A percentile compares a stretch with the other conserved stretches of the same genome.
phyloP scores from a whole-genome alignment of 1,139 yeast genomes.

The Pneumocystis oryctolagi region DNA sequence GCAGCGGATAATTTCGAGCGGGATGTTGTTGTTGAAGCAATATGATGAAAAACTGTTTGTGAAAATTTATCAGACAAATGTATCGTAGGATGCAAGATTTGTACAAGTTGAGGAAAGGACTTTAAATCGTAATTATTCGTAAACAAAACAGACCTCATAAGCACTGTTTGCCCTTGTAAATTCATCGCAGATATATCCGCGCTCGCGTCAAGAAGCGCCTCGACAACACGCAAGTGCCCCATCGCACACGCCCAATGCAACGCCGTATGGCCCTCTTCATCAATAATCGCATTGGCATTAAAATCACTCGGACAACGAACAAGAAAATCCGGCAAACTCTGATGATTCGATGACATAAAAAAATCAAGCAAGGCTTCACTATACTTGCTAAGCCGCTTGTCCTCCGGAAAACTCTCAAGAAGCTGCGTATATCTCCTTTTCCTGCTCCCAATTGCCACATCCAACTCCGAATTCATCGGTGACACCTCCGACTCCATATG shows the following conservation, averaged over 20 bases:
- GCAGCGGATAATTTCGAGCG: constrained; percentile 55
- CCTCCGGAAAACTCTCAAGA: not conserved
- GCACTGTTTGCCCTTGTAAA: constrained; percentile 76
- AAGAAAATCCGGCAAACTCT: not conserved
- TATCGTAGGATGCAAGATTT: constrained; percentile 61
- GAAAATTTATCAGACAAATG: constrained; percentile 59
- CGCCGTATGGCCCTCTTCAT: constrained; percentile 83
- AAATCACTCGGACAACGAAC: constrained; percentile 9
- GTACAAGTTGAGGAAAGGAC: constrained; percentile 58
- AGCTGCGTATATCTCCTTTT: constrained; percentile 19
- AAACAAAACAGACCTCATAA: constrained; percentile 76
- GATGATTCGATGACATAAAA: not conserved
- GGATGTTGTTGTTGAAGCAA: constrained; percentile 62
- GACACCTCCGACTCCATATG: not conserved
- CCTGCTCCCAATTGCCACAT: constrained; percentile 10
- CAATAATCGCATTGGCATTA: constrained; percentile 65
- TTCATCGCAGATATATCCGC: constrained; percentile 56
- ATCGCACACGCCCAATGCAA: constrained; percentile 93
- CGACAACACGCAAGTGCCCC: constrained; percentile 61
- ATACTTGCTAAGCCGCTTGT: not conserved
- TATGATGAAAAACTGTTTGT: constrained; percentile 84
- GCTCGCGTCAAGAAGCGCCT: constrained; percentile 58
- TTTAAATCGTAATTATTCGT: constrained; percentile 70
- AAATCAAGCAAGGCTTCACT: not conserved
- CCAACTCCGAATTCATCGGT: not conserved